These are phyloP conservation scores for Colletotrichum zoysiae DNA, from an alignment of 2,329 filamentous ascomycete genomes.

Conservation along the genomic window DNA sequence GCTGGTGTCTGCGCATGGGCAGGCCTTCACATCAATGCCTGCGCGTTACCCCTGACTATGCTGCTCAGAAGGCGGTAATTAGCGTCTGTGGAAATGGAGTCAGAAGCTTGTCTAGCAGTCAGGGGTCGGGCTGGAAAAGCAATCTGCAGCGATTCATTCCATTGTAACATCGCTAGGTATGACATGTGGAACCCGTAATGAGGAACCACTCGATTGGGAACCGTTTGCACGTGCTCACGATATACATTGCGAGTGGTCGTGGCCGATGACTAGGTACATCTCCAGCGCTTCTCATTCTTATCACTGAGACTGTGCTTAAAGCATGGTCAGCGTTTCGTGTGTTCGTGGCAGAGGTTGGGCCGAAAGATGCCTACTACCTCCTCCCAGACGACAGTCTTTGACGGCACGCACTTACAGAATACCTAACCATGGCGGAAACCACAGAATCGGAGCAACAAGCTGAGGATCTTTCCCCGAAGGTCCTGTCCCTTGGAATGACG, in stretches of 20 bases:
- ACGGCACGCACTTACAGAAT: background rate
- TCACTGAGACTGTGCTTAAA: background rate
- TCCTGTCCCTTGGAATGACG: constrained; percentile 45
- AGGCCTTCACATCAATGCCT: no score
- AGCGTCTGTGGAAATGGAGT: no score
- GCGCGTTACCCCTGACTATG: no score
- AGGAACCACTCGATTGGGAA: background rate
- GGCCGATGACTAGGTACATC: background rate
- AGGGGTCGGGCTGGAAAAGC: no score
- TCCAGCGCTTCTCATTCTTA: background rate
- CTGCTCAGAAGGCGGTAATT: no score
- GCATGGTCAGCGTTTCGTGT: background rate
- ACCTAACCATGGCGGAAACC: background rate
- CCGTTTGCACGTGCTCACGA: background rate
- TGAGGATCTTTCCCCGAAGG: background rate
- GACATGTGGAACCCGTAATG: no score
- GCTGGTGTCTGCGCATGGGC: no score
- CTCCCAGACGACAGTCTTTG: background rate
- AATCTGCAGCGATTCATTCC: no score
- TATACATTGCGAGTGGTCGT: background rate
- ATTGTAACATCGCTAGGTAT: no score
- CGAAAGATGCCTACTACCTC: background rate
- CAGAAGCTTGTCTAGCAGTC: no score
- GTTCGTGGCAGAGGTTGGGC: background rate
- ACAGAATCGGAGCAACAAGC: background rate